These are phyloP conservation scores for Paraphoma chrysanthemicola DNA, from an alignment of 2,329 filamentous ascomycete species.

Conservation along the genomic window DNA sequence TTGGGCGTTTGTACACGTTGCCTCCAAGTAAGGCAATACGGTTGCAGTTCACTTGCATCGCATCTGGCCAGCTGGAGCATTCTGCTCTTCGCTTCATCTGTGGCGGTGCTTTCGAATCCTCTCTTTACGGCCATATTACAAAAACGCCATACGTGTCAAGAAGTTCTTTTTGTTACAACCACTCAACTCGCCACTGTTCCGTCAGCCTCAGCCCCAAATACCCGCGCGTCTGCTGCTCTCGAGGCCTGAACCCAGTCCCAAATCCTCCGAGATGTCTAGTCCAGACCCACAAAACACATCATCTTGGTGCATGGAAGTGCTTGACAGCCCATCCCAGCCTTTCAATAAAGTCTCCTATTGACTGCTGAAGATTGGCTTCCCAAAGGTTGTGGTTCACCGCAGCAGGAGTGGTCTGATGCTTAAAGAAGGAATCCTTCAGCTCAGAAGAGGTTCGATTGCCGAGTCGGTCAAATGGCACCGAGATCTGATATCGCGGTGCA, in stretches of 20 bases:
- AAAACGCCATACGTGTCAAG: background rate
- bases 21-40: too few relatives aligned
- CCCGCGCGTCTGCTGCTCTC: background rate
- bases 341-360: background rate
- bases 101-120: slow-evolving; percentile 13
- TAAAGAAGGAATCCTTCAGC: background rate
- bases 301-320: background rate
- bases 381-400: background rate
- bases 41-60: too few relatives aligned
- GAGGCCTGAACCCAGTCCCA: background rate
- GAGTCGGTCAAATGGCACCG: background rate
- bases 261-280: background rate
- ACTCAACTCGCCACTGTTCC: background rate
- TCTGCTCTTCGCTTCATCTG: background rate
- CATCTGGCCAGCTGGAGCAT: too few relatives aligned
- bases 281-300: background rate
- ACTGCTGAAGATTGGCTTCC: background rate
- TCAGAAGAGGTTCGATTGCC: background rate
- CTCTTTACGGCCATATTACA: background rate
- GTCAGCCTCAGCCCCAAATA: background rate
- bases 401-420: background rate
- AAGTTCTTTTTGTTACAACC: slow-evolving; percentile 11
- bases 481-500: background rate
- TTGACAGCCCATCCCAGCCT: background rate
- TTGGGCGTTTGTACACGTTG: too few relatives aligned